phyloP scores from a whole-genome alignment of 2,329 filamentous ascomycete species.

The Neonectria punicea region DNA sequence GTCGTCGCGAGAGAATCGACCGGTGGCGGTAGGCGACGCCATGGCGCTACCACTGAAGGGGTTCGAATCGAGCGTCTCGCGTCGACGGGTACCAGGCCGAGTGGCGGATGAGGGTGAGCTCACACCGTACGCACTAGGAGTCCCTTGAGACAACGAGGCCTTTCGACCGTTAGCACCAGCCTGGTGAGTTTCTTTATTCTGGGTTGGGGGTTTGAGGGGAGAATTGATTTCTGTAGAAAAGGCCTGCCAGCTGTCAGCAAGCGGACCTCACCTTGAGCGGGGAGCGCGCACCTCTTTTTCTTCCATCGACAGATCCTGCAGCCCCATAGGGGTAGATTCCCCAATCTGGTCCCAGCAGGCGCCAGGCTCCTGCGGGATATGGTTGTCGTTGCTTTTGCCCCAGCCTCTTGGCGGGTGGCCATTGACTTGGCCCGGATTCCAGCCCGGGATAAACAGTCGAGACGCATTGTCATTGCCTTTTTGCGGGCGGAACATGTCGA shows the following conservation, averaged over 20 bases:
- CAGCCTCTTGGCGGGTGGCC: constrained; percentile 72
- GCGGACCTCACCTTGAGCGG: constrained; percentile 3
- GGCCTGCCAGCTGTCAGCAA: constrained; percentile 61
- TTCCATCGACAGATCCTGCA: constrained; percentile 74
- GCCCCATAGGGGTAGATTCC: constrained; percentile 74
- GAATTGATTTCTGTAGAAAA: constrained; percentile 93
- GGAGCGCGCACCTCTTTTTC: constrained; percentile 66
- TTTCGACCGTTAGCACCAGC: constrained; percentile 77
- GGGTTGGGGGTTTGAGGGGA: constrained; percentile 84
- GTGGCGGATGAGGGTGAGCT: constrained; percentile 77
- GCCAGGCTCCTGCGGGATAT: constrained; percentile 82
- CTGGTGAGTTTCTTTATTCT: constrained; percentile 73
- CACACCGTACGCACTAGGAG: constrained; percentile 72
- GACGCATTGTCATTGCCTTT: constrained; percentile 65
- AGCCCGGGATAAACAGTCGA: constrained; percentile 77
- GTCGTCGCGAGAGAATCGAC: constrained; percentile 72
- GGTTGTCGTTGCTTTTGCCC: constrained; percentile 81
- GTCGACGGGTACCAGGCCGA: constrained; percentile 80
- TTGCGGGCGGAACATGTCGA: constrained; percentile 73
- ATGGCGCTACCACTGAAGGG: constrained; percentile 64
- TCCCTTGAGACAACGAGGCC: constrained; percentile 80
- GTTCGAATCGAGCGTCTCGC: constrained; percentile 81
- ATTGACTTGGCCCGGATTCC: constrained; percentile 81
- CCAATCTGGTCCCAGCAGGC: constrained; percentile 89
- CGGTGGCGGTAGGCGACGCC: constrained; percentile 69